Evolutionary conservation across 2,329 filamentous ascomycete species (phyloP).

Genomic region (Pseudocercospora cruenta): DNA sequence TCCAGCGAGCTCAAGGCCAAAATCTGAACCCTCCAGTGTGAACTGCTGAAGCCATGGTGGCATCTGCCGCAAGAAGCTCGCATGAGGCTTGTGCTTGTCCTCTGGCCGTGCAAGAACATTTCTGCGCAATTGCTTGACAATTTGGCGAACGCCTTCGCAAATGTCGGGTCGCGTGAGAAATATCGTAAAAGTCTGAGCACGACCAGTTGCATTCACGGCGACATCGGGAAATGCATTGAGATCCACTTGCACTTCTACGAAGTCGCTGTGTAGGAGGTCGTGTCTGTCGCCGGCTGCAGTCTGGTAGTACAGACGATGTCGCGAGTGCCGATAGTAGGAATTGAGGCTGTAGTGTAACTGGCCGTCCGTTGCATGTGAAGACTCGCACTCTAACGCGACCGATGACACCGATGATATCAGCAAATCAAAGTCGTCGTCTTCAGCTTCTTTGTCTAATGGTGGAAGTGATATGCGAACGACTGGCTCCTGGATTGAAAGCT

Average conservation of each 20-base stretch:
- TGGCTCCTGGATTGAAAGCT: slow-evolving; percentile 94
- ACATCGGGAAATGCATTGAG: slow-evolving; percentile 84
- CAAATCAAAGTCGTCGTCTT: slow-evolving; percentile 85
- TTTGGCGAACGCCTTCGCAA: slow-evolving; percentile 87
- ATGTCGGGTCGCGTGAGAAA: slow-evolving; percentile 93
- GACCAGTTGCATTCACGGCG: slow-evolving; percentile 77
- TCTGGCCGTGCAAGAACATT: slow-evolving; percentile 60
- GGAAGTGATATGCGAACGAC: slow-evolving; percentile 88
- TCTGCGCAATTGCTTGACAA: slow-evolving; percentile 78
- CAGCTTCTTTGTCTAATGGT: slow-evolving; percentile 64
- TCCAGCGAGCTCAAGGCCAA: slow-evolving; percentile 88
- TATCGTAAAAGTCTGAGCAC: slow-evolving; percentile 81
- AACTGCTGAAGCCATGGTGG: slow-evolving; percentile 85
- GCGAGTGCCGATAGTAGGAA: slow-evolving; percentile 79
- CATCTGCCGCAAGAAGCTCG: slow-evolving; percentile 74
- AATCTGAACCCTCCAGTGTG: slow-evolving; percentile 82
- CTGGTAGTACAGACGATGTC: slow-evolving; percentile 92
- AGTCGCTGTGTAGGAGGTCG: slow-evolving; percentile 84
- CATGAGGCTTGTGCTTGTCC: slow-evolving; percentile 50
- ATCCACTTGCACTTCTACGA: slow-evolving; percentile 82
- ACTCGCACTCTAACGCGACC: slow-evolving; percentile 88
- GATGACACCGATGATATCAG: slow-evolving; percentile 95
- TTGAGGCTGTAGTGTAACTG: slow-evolving; percentile 85
- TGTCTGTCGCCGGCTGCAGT: slow-evolving; percentile 80
- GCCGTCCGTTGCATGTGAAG: slow-evolving; percentile 85